These are phyloP conservation scores for Turritis glabra DNA, from an alignment of 345 rosid genomes.

Conservation along the genomic window DNA sequence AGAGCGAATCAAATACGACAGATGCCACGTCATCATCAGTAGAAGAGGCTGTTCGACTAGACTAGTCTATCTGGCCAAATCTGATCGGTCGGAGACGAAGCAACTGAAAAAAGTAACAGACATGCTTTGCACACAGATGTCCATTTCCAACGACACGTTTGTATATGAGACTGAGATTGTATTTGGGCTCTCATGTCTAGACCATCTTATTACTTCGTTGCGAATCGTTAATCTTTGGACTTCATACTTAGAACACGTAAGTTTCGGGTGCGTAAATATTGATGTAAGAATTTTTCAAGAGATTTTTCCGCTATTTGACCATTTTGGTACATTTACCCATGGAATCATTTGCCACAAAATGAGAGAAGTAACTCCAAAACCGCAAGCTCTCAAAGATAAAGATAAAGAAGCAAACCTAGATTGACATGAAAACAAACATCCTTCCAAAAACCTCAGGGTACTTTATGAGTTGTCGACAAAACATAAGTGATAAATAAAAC, in stretches of 20 bases:
- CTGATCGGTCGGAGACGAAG: background rate
- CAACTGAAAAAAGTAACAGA: background rate
- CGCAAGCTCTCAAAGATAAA: background rate
- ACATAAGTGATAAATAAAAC: constrained; percentile 23
- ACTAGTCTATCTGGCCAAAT: background rate
- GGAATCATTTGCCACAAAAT: background rate
- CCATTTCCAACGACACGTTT: background rate
- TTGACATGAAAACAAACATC: constrained; percentile 28
- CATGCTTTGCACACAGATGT: too few species aligned
- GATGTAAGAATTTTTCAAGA: background rate
- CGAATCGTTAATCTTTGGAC: background rate
- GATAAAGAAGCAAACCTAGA: constrained; percentile 24
- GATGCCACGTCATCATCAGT: constrained; percentile 4
- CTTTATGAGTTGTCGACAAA: constrained; percentile 29
- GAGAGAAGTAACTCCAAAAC: background rate
- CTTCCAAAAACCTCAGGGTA: constrained; percentile 33
- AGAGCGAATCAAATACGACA: background rate
- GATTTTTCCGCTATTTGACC: background rate
- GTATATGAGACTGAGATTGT: too few species aligned
- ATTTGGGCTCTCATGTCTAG: background rate
- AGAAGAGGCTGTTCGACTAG: background rate
- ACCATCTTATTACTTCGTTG: background rate
- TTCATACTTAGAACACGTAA: background rate
- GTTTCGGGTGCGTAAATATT: background rate
- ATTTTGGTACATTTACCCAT: background rate